phyloP scores from a whole-genome alignment of 768 basidiomycete genomes.

The Leucocoprinus leucothites region DNA sequence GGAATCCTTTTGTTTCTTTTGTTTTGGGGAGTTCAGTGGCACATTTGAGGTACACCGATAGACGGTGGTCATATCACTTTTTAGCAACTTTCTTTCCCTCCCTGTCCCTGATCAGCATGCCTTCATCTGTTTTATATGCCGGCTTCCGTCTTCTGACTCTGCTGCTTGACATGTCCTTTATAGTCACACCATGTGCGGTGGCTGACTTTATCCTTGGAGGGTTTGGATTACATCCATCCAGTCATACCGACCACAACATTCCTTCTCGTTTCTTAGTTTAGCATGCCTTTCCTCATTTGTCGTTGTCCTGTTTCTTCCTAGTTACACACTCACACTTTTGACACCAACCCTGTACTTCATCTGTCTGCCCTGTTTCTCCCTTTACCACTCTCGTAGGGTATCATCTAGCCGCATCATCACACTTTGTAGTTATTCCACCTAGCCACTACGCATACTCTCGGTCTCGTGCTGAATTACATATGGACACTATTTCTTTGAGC shows the following conservation, averaged over 20 bases:
- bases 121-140: not conserved
- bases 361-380: not conserved
- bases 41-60: not conserved
- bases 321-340: conserved; percentile 4
- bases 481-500: not conserved
- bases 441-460: conserved; percentile 3
- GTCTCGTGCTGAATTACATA: not conserved
- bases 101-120: no score
- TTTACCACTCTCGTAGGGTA: not conserved
- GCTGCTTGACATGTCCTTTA: not conserved
- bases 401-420: conserved; percentile 9
- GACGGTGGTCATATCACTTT: not conserved
- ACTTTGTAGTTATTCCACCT: conserved; percentile 1
- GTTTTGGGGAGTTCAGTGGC: not conserved
- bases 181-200: not conserved
- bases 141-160: not conserved
- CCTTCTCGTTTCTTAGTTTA: not conserved
- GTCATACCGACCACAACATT: not conserved
- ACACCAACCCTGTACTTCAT: not conserved
- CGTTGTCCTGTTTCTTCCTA: not conserved
- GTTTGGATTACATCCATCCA: conserved; percentile 2
- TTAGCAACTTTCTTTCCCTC: not conserved
- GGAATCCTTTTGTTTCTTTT: not conserved
- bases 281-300: not conserved
- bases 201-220: not conserved